Evolutionary conservation across 352 stramenopile genomes (phyloP).

Genomic region (Thraustochytrium striatum): DNA sequence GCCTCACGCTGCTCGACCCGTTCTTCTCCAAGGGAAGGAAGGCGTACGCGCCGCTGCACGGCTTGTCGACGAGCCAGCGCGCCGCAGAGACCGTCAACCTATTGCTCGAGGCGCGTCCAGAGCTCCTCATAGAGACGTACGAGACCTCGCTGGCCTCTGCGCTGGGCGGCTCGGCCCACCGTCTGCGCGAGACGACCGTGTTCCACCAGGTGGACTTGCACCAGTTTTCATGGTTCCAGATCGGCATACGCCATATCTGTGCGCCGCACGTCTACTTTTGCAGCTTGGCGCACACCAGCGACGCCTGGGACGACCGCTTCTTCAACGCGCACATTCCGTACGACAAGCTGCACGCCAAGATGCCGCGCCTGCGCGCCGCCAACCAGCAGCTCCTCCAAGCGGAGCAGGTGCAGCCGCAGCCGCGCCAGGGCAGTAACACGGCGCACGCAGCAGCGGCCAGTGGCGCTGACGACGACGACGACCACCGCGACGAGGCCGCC

Average conservation of each 20-base stretch:
- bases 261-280: constrained; percentile 18
- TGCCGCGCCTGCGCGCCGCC: neutral
- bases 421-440: no score
- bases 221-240: neutral
- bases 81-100: neutral
- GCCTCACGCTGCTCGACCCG: constrained; percentile 5
- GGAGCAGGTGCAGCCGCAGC: neutral
- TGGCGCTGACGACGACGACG: no score
- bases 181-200: neutral
- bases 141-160: constrained; percentile 1
- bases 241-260: neutral
- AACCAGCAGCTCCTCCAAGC: neutral
- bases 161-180: neutral
- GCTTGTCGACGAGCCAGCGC: neutral
- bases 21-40: constrained; percentile 4
- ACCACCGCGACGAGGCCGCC: no score
- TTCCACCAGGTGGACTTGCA: constrained; percentile 15
- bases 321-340: constrained; percentile 14
- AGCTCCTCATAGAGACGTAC: constrained; percentile 14
- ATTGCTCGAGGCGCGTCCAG: neutral
- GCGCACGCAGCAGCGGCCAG: no score
- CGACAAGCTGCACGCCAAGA: neutral
- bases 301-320: neutral
- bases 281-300: no score
- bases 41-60: neutral